A percentile compares a stretch with the other conserved stretches of the same genome.
Evolutionary conservation across 306 rosid genomes (phyloP).

Genomic region (Sicyos edulis): DNA sequence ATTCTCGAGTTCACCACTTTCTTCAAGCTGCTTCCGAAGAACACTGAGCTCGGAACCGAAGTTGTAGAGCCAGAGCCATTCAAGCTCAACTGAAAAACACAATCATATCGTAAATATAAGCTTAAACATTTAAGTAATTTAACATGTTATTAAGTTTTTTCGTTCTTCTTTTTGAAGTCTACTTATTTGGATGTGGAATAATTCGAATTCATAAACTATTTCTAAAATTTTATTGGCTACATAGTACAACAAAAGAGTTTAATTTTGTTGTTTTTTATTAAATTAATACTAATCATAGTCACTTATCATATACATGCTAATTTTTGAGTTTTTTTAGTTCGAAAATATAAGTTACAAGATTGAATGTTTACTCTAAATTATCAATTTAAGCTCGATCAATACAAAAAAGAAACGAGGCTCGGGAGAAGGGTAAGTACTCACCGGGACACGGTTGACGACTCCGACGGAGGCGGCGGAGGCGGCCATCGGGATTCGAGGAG

Average conservation of each 20-base stretch:
- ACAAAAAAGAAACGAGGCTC: not conserved
- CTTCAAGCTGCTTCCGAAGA: constrained; percentile 80
- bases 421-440: constrained; percentile 25
- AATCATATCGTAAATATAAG: not conserved
- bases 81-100: constrained; percentile 46
- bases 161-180: too few relatives aligned
- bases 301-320: too few relatives aligned
- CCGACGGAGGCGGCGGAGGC: constrained; percentile 72
- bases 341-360: not conserved
- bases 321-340: too few relatives aligned
- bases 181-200: too few relatives aligned
- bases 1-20: constrained; percentile 45
- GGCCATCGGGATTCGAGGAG: constrained; percentile 43
- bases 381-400: not conserved
- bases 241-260: too few relatives aligned
- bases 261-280: too few relatives aligned
- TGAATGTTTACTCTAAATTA: not conserved
- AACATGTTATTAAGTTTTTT: too few relatives aligned
- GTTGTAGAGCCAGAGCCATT: constrained; percentile 46
- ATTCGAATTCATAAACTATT: too few relatives aligned
- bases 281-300: too few relatives aligned
- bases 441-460: constrained; percentile 62
- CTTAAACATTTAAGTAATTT: too few relatives aligned
- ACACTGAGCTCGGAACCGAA: constrained; percentile 56
- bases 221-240: too few relatives aligned